These are phyloP conservation scores for Blastobotrys parvus DNA, from an alignment of 805 yeast species.

Conservation along the genomic window DNA sequence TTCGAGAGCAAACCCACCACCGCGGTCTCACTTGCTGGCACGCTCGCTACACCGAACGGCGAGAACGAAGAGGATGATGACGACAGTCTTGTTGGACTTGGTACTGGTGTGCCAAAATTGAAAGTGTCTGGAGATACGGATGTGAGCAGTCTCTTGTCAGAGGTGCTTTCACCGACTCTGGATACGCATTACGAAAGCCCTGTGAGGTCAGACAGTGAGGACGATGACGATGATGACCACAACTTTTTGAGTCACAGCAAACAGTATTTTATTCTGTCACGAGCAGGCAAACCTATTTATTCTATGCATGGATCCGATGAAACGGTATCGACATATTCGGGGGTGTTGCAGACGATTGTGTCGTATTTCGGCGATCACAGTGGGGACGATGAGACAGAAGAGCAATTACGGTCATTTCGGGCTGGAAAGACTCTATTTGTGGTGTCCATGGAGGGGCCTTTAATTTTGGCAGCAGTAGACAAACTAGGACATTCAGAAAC, in stretches of 20 bases:
- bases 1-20: no score
- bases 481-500: slow-evolving; percentile 28
- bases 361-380: slow-evolving; percentile 41
- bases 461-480: slow-evolving; percentile 60
- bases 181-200: not conserved
- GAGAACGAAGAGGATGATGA: no score
- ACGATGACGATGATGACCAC: slow-evolving; percentile 11
- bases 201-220: no score
- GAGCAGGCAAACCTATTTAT: slow-evolving; percentile 86
- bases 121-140: no score
- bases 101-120: no score
- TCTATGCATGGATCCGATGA: slow-evolving; percentile 68
- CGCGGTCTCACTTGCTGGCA: no score
- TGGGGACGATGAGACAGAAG: slow-evolving; percentile 1
- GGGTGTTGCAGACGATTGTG: slow-evolving; percentile 71
- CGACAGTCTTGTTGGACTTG: no score
- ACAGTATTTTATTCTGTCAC: slow-evolving; percentile 70
- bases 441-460: slow-evolving; percentile 56
- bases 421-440: slow-evolving; percentile 47
- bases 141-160: not conserved
- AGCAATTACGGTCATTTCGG: slow-evolving; percentile 35
- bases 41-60: no score
- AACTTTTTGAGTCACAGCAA: slow-evolving; percentile 37
- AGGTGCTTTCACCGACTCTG: not conserved
- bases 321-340: slow-evolving; percentile 60